phyloP scores from a whole-genome alignment of 2,329 filamentous ascomycete species.

The Cyanodermella asteris region DNA sequence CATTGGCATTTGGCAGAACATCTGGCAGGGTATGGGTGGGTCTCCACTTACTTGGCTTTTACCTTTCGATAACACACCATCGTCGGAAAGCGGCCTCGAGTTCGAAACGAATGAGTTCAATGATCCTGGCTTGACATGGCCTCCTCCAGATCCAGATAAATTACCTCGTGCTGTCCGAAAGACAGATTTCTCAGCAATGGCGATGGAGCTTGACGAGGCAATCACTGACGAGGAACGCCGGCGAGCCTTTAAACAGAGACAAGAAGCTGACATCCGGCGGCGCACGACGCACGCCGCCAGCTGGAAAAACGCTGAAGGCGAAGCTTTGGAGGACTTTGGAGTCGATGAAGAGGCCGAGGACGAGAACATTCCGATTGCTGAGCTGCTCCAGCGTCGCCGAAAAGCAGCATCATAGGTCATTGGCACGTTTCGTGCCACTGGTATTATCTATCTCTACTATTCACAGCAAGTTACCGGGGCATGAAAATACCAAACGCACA shows the following conservation, averaged over 20 bases:
- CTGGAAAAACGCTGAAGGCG: conserved; percentile 41
- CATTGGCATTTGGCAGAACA: conserved; percentile 38
- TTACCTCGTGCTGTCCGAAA: conserved; percentile 17
- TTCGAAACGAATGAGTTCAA: conserved; percentile 42
- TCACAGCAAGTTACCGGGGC: too few species aligned
- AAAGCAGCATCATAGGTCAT: too few species aligned
- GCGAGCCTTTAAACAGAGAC: conserved; percentile 31
- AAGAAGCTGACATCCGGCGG: conserved; percentile 27
- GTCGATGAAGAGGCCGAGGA: conserved; percentile 42
- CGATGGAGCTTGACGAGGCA: conserved; percentile 12
- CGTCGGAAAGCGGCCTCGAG: conserved; percentile 21
- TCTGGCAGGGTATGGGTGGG: conserved; percentile 37
- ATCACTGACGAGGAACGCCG: conserved; percentile 21
- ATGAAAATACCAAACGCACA: too few species aligned
- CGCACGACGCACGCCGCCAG: conserved; percentile 30
- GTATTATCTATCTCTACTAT: too few species aligned
- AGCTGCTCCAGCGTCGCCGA: conserved; percentile 24
- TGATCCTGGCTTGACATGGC: conserved; percentile 18
- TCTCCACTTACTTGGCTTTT: conserved; percentile 35
- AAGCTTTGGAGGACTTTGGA: conserved; percentile 39
- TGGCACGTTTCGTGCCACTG: too few species aligned
- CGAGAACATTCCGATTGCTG: conserved; percentile 35
- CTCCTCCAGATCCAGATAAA: conserved; percentile 27
- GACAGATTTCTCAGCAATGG: conserved; percentile 7
- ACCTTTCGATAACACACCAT: conserved; percentile 32